Conservation (phyloP, 441 rosid genomes). For the Melastoma candidum region DNA sequence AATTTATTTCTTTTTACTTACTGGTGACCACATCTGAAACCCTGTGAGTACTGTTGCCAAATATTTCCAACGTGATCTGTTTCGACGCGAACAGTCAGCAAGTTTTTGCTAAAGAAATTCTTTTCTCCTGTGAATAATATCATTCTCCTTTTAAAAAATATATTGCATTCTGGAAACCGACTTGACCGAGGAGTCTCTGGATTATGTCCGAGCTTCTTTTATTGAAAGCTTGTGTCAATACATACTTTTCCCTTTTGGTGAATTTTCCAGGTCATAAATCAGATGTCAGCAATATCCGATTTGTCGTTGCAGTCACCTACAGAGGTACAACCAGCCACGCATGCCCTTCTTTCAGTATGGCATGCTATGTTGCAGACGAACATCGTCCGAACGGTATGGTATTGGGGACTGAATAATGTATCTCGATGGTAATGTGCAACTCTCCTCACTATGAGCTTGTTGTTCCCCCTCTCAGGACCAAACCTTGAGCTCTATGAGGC, state of each 20-base stretch:
- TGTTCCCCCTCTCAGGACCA: constrained; percentile 38
- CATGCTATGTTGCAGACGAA: constrained; percentile 62
- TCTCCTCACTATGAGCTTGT: constrained; percentile 2
- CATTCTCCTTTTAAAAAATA: background rate
- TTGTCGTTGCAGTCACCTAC: constrained; percentile 16
- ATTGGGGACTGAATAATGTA: constrained; percentile 8
- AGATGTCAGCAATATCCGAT: constrained; percentile 22
- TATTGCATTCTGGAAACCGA: too few relatives aligned
- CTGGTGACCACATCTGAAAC: too few relatives aligned
- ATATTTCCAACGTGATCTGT: too few relatives aligned
- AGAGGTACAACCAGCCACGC: constrained; percentile 29
- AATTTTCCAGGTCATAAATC: constrained; percentile 52
- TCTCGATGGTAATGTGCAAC: constrained; percentile 1
- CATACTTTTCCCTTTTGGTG: constrained; percentile 6
- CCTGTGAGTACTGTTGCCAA: too few relatives aligned
- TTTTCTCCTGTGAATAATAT: constrained; percentile 28
- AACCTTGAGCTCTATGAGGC: constrained; percentile 68
- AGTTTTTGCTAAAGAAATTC: too few relatives aligned
- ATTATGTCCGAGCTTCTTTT: too few relatives aligned
- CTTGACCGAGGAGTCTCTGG: too few relatives aligned
- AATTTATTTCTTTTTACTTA: too few relatives aligned
- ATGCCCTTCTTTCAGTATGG: constrained; percentile 45
- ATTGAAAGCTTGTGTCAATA: background rate
- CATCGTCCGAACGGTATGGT: constrained; percentile 64
- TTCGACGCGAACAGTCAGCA: too few relatives aligned